Base-by-base conservation (phyloP, 768 basidiomycete genomes). In the Tricholoma sp. region DNA sequence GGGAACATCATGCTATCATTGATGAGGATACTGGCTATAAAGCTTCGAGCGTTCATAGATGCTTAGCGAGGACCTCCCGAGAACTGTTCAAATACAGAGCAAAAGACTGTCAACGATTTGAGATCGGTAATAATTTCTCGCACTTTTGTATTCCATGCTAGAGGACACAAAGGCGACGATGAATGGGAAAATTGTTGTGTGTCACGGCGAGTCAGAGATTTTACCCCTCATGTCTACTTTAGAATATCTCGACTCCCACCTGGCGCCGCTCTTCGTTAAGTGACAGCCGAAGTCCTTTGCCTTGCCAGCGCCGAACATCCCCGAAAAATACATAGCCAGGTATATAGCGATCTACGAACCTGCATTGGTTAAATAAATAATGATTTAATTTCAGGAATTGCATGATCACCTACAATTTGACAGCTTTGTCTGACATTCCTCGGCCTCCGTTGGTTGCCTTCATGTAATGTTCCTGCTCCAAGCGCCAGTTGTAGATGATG, bases 301-400 rank as follows among this genome's bases (percentile, higher is more conserved):
- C 81, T 11, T 66, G 54, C 70, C 70, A 69, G n/a, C 45, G 58
- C 5, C 68, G 54, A 54, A 66, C 83, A 19, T 83, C 82, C 3
- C 80, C 83, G 65, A 90, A 98, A 67, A 95, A 88, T 58, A 96
- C 84, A 66, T 97, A 98, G 3, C 89, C 91, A 1, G 94, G 94
- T 63, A 98, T 94, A 70, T 97, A 97, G 4, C 95, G 85, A 69
- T 94, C 89, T 5, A 95, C 84, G 67, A 96, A 96, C 34, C 89
- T 92, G 65, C 34, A 22, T 41, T 27, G 19, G 5, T 54, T 19
- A 52, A 49, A 57, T 51, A 21, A 58, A 50, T 56, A 37, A 60
- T 47, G 37, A 27, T 19, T 53, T 24, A 53, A 41, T 54, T 10
- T 18, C 41, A 43, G 19, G 6, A 19, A 11, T 43, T 19, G 8